Evolutionary conservation across 176 grass and related monocot species (phyloP), one percentile per base, ranked within the genome.

Genomic region (Carex kokanica): DNA sequence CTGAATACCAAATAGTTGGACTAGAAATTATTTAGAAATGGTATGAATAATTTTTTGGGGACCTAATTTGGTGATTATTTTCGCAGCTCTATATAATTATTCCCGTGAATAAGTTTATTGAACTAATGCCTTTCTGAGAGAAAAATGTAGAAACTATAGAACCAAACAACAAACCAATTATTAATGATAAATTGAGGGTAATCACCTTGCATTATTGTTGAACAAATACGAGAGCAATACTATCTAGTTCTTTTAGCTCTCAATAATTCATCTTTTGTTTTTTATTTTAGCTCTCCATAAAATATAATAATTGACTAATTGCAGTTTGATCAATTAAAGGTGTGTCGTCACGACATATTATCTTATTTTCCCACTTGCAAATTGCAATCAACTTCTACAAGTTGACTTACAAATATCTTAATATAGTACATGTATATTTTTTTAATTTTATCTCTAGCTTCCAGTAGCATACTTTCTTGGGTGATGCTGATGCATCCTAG

Each of bases 331-430:
- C 25, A 52, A 25, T 25, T 52, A 52, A 6, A 73, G 1, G 69
- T 51, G 40, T 68, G 4, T 52, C 8, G 9, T 51, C 43, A 40
- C 20, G 12, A 74, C 70, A 74, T 49, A 24, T 74, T 74, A 9
- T 49, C 3, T 52, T 73, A 49, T 21, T 49, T 9, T 14, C 21
- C 21, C 45, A 52, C 3, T 74, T 74, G 21, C 45, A 74, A 74
- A 4, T 74, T 74, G 21, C 45, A 74, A 74, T 74, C 25, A 25
- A 15, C 10, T 25, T 74, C 12, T 25, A 74, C 70, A 74, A 52
- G 70, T 74, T 74, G 43, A 74, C 43, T 74, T 6, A 74, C 43
- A 52, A 52, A 74, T 74, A 52, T 74, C 20, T 52, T 52, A 52
- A 25, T 74, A 24, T 73, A 51, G 18, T 72, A 59, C 18, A 59